A percentile compares a stretch with the other conserved stretches of the same genome.
phyloP scores from a whole-genome alignment of 305 asterid genomes.

The Fraxinus nigra region DNA sequence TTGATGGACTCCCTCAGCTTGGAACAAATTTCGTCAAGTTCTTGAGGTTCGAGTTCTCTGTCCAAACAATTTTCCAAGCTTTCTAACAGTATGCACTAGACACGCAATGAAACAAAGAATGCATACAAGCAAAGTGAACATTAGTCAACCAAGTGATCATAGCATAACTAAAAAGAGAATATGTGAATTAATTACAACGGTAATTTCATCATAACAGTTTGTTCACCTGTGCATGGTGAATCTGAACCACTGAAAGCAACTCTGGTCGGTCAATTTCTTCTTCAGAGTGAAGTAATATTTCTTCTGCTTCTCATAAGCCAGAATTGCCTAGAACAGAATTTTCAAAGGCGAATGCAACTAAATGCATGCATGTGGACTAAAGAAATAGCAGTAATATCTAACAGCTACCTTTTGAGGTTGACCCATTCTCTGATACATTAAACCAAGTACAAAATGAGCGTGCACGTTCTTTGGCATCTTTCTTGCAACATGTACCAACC shows the following conservation, averaged over 20 bases:
- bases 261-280: slow-evolving; percentile 97
- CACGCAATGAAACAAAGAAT: slow-evolving; percentile 15
- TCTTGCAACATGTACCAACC: slow-evolving; percentile 86
- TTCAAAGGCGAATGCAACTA: slow-evolving; percentile 18
- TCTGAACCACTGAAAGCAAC: slow-evolving; percentile 84
- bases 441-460: slow-evolving; percentile 91
- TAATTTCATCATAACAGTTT: slow-evolving; percentile 18
- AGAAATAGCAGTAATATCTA: slow-evolving; percentile 17
- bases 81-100: slow-evolving; percentile 85
- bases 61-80: slow-evolving; percentile 67
- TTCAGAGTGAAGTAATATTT: slow-evolving; percentile 86
- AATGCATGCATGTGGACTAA: slow-evolving; percentile 19
- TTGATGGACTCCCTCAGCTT: slow-evolving; percentile 71
- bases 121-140: slow-evolving; percentile 10
- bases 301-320: slow-evolving; percentile 85
- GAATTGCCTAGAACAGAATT: slow-evolving; percentile 57
- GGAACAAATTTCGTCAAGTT: slow-evolving; percentile 69
- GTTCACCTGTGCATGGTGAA: slow-evolving; percentile 91
- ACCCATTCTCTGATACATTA: slow-evolving; percentile 97
- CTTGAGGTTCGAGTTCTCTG: slow-evolving; percentile 74
- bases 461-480: slow-evolving; percentile 98
- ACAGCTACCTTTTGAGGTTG: slow-evolving; percentile 89
- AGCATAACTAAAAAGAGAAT: not conserved
- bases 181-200: slow-evolving; percentile 10
- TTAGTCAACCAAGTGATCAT: not conserved